These are phyloP conservation scores for Diaporthe sp. DNA, from an alignment of 2,329 filamentous ascomycete species.

Conservation along the genomic window DNA sequence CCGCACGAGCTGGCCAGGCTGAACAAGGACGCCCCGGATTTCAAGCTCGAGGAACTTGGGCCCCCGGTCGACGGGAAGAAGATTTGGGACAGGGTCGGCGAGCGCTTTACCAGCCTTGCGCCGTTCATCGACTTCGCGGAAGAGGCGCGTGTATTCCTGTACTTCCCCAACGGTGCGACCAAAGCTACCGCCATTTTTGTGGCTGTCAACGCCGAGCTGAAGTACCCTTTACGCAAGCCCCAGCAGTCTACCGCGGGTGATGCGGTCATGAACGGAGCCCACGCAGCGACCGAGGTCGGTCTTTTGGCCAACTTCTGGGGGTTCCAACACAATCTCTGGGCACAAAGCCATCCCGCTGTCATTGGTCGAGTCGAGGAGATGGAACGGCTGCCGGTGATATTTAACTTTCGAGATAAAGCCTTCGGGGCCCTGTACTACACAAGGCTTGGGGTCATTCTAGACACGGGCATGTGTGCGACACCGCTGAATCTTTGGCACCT, in stretches of 20 bases:
- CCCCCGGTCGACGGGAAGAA: neutral
- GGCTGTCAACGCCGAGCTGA: conserved; percentile 20
- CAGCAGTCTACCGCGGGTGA: neutral
- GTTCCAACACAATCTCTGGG: neutral
- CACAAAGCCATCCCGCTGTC: neutral
- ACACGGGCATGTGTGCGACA: neutral
- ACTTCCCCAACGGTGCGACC: neutral
- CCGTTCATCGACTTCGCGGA: neutral
- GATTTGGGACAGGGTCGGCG: neutral
- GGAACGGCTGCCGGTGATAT: neutral
- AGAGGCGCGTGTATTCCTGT: conserved; percentile 30
- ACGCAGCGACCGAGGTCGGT: neutral
- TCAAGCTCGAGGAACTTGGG: conserved; percentile 19
- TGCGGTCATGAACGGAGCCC: fast-evolving
- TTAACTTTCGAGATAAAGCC: neutral
- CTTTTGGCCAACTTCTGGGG: fast-evolving
- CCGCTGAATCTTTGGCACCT: neutral
- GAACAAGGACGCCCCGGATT: conserved; percentile 19
- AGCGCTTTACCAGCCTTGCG: neutral
- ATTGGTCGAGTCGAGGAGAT: neutral
- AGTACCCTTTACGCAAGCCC: neutral
- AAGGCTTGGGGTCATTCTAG: neutral
- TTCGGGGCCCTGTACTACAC: neutral
- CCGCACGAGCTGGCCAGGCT: conserved; percentile 28
- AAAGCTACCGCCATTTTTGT: conserved; percentile 17